Conservation (phyloP, 805 yeast species). For the Teunomyces gatunensis region DNA sequence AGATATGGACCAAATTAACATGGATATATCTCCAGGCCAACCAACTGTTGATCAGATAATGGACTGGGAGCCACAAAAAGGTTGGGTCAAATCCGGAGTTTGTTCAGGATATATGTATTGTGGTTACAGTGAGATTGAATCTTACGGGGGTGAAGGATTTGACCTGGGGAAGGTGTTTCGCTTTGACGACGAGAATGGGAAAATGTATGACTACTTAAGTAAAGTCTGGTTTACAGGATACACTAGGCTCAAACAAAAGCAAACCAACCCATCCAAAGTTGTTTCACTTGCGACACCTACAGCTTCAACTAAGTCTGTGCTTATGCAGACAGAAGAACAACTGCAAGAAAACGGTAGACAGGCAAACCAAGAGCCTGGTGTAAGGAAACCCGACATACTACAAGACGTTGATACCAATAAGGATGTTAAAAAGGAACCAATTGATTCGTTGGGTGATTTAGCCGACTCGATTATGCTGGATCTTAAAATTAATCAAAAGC, state of each 20-base stretch:
- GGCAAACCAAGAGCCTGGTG: background rate
- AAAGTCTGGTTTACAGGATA: conserved; percentile 34
- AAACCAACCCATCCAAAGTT: background rate
- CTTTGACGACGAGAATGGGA: conserved; percentile 15
- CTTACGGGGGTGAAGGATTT: conserved; percentile 12
- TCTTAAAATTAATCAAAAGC: background rate
- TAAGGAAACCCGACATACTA: background rate
- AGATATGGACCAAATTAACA: conserved; percentile 33
- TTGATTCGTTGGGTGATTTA: background rate
- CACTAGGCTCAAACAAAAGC: background rate
- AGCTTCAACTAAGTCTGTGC: background rate
- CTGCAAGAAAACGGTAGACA: background rate
- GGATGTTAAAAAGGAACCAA: background rate
- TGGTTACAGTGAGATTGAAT: conserved; percentile 32
- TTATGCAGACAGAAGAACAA: background rate
- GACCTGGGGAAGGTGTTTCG: conserved; percentile 24
- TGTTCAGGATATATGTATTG: conserved; percentile 40
- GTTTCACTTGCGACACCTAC: background rate
- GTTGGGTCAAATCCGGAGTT: conserved; percentile 37
- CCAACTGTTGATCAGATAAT: conserved; percentile 13
- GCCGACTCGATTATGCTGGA: background rate
- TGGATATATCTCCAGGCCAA: conserved; percentile 10
- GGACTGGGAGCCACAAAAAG: conserved; percentile 37
- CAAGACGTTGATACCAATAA: background rate
- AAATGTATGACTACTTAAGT: conserved; percentile 29